phyloP scores from a whole-genome alignment of 441 rosid genomes.

The Hura crepitans region DNA sequence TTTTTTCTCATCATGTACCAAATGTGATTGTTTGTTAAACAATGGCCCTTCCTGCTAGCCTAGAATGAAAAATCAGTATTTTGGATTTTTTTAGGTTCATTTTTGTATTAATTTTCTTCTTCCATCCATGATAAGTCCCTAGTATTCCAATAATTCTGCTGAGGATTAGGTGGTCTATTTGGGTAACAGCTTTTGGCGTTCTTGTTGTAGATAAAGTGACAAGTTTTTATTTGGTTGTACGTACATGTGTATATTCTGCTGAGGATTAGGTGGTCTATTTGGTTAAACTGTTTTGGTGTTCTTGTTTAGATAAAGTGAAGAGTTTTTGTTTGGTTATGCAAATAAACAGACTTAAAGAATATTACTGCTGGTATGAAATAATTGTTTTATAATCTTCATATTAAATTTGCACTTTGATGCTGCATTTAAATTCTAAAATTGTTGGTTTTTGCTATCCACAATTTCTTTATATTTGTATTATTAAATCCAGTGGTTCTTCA shows the following conservation, averaged over 20 bases:
- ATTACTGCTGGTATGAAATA: not conserved
- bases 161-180: not conserved
- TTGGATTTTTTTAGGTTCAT: not conserved
- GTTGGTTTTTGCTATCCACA: not conserved
- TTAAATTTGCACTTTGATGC: not conserved
- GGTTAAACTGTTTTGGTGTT: too few species aligned
- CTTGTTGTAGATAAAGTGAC: too few species aligned
- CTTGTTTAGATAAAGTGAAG: too few species aligned
- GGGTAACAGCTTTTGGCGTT: too few species aligned
- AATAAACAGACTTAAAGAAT: not conserved
- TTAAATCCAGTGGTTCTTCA: not conserved
- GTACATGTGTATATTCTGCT: too few species aligned
- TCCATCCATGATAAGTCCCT: not conserved
- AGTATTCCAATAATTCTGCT: not conserved
- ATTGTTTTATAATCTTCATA: not conserved
- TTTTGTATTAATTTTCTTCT: not conserved
- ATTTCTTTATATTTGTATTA: not conserved
- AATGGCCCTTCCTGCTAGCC: not conserved
- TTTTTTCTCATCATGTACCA: not conserved
- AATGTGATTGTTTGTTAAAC: not conserved
- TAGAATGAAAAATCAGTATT: not conserved
- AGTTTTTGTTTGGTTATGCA: not conserved
- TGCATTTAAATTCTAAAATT: not conserved
- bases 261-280: not conserved
- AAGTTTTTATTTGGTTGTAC: too few species aligned